Base-by-base conservation (phyloP, 257 asterid species). In the Scutellaria minor region DNA sequence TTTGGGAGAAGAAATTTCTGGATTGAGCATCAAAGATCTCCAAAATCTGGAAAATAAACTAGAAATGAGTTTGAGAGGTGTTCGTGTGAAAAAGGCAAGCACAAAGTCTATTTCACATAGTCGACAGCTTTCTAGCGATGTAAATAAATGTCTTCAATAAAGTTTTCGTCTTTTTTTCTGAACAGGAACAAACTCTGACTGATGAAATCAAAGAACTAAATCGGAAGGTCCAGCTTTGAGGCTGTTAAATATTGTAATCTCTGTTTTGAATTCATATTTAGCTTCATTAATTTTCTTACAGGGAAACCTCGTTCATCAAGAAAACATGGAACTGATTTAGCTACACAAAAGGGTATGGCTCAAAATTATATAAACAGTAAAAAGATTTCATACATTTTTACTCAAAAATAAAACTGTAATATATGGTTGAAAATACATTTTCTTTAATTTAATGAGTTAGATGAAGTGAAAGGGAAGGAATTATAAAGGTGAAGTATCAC, bases 1-100 rank as follows among this genome's bases (percentile, higher is more conserved):
- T 60, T 51, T 87, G 80, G 92, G 96, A 71, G 87, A 86, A 76
- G 84, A 86, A 60, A 83, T 90, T 59, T 72, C 73, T 58, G 92
- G 92, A 65, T 58, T 90, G 83, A 72, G 70, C 57, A 51, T 82
- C 70, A 73, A 74, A 46, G 92, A 87, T 75, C 89, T 87, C 45
- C 83, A 86, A 48, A 80, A 46, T 79, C 85, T 87, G 75, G 92
- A 87, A 79, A 86, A 79, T 70, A 87, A 82, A 73, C 78, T 90
- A 1, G 90, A 90, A 68, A 66, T 56, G 77, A 90, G 92, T 66
- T 77, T 90, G 82, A 87, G 84, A 76, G 78, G 90, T 3, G 76
- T 90, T 10, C 87, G 95, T 7, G 41, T 59, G 55, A 84, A 74
- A 76, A 90, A 86, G 89, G 96, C 80, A 77, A 60, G 74, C 48